phyloP scores from a whole-genome alignment of 805 yeast genomes.

The Zygoascus biomembranicola region DNA sequence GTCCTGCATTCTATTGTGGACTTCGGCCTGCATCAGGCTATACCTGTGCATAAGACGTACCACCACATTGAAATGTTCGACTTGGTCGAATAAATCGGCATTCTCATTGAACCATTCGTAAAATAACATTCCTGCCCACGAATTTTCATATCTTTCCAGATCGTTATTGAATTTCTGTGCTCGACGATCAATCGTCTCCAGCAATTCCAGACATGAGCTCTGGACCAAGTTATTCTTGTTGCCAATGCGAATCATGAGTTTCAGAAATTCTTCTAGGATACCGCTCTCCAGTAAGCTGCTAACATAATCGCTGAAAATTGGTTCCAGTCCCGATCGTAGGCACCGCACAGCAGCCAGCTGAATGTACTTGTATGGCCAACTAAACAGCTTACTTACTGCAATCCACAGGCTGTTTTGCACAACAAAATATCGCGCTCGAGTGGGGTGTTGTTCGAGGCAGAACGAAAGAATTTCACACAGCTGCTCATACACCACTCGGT shows the following conservation, averaged over 20 bases:
- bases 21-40: neutral
- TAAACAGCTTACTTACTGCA: slow-evolving; percentile 47
- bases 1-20: neutral
- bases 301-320: slow-evolving; percentile 54
- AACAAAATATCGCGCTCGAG: slow-evolving; percentile 52
- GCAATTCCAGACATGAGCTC: slow-evolving; percentile 66
- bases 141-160: slow-evolving; percentile 13
- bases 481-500: slow-evolving; percentile 38
- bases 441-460: slow-evolving; percentile 59
- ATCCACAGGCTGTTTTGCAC: slow-evolving; percentile 48
- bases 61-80: neutral
- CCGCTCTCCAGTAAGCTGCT: slow-evolving; percentile 49
- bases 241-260: slow-evolving; percentile 40
- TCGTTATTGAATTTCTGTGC: slow-evolving; percentile 12
- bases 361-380: slow-evolving; percentile 40
- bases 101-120: neutral
- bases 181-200: slow-evolving; percentile 10
- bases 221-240: slow-evolving; percentile 54
- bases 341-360: slow-evolving; percentile 64
- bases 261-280: slow-evolving; percentile 42
- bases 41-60: neutral
- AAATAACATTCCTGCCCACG: neutral
- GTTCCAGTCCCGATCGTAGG: slow-evolving; percentile 47
- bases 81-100: neutral
- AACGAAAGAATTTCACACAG: slow-evolving; percentile 66